Base-by-base conservation (phyloP, 192 early-diverging fungal genomes). In the Coemansia furcata region DNA sequence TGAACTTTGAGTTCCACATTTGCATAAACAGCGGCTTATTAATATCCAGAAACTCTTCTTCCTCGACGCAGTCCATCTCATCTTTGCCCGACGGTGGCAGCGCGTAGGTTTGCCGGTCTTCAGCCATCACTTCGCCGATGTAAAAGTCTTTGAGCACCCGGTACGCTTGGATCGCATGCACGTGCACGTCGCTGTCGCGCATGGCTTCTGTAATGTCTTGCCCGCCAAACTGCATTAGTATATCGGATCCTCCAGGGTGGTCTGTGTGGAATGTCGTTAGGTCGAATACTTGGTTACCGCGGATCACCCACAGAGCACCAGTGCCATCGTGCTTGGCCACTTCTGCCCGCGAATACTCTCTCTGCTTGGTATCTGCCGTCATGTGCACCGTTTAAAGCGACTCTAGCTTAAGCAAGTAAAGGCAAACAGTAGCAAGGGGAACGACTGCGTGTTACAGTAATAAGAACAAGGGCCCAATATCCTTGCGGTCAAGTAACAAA, bases 231-330 rank as follows among this genome's bases (percentile, higher is more conserved):
- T 95, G 89, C 72, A 94, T 78, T 35, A 98, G 85, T 37, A 90
- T 78, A 35, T 98, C 95, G 32, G 89, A 90, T 17, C 97, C 97
- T 40, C 97, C 97, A 0, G 97, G 97, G 71, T 98, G 95, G 76
- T 96, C 95, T 9, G 80, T 76, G 65, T 91, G 86, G 79, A 98
- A 98, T 59, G 88, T 68, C 17, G 95, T 92, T 54, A 96, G 72
- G 85, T 96, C 93, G 75, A 93, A 98, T 40, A 96, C 92, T 46
- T 92, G 89, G 77, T 87, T 88, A 30, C 89, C 75, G 65, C 89
- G 85, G 32, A 92, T 86, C 1, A 95, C 85, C 96, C 96, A 98
- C 42, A 92, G 86, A 8, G 92, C 92, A 36, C 82, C 67, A 4
- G 74, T 73, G 19, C 72, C 88, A 72, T 87, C 89, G 78, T 98